Evolutionary conservation across 2,329 filamentous ascomycete species (phyloP).

Genomic region (Aspergillus fumigatiaffinis): DNA sequence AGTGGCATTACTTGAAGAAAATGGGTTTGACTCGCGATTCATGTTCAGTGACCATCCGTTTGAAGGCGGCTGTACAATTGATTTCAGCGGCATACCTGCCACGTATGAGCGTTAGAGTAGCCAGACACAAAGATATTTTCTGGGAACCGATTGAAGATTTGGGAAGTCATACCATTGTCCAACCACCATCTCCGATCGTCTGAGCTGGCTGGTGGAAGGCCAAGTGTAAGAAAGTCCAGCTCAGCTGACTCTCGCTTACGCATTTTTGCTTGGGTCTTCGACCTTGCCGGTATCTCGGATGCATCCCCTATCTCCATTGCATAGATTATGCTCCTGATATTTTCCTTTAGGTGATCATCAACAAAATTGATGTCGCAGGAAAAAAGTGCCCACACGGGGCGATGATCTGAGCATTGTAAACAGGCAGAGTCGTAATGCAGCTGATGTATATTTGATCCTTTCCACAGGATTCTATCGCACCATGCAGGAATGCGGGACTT

Average conservation of each 20-base stretch:
- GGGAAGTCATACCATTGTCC: conserved; percentile 48
- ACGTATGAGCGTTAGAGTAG: neutral
- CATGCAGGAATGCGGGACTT: conserved; percentile 94
- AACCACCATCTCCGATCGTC: conserved; percentile 64
- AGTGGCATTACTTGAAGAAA: conserved; percentile 66
- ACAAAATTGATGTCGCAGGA: conserved; percentile 77
- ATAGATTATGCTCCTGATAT: conserved; percentile 72
- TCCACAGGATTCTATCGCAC: conserved; percentile 90
- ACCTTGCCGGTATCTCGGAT: conserved; percentile 38
- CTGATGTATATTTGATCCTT: conserved; percentile 78
- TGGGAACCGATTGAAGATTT: neutral
- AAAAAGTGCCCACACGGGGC: conserved; percentile 90
- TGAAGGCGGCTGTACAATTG: conserved; percentile 64
- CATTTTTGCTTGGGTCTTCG: conserved; percentile 19
- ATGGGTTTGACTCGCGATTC: conserved; percentile 75
- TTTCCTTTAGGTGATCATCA: conserved; percentile 68
- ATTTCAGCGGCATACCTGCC: conserved; percentile 66
- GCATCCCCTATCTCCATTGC: conserved; percentile 62
- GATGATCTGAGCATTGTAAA: conserved; percentile 86
- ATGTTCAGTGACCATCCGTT: conserved; percentile 65
- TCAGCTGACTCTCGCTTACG: conserved; percentile 73
- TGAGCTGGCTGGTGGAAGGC: conserved; percentile 61
- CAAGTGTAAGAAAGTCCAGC: conserved; percentile 78
- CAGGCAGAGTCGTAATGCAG: conserved; percentile 77
- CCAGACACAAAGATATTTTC: conserved; percentile 6